These are phyloP conservation scores for Ascochyta viciae-villosae DNA, from an alignment of 2,329 filamentous ascomycete genomes.

Conservation along the genomic window DNA sequence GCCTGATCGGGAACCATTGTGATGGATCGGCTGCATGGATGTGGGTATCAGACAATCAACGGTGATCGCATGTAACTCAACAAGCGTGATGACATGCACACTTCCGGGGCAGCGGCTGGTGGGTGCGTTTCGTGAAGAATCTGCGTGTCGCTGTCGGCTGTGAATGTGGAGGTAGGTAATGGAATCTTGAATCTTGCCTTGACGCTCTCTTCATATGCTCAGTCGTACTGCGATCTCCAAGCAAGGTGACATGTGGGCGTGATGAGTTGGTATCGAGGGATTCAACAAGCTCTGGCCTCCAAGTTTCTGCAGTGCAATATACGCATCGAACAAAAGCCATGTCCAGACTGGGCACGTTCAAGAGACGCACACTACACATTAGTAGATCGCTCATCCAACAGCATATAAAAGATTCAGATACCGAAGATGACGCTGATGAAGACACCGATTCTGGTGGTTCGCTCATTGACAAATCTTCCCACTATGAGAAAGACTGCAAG, in stretches of 20 bases:
- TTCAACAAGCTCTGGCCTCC: neutral
- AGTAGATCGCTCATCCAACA: constrained; percentile 2
- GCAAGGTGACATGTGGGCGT: neutral
- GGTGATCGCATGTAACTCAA: neutral
- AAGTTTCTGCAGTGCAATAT: neutral
- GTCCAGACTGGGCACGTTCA: neutral
- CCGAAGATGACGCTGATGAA: neutral
- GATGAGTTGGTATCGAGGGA: neutral
- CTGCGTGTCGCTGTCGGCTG: neutral
- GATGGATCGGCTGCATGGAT: constrained; percentile 13
- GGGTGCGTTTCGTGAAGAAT: neutral
- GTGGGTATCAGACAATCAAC: constrained; percentile 10
- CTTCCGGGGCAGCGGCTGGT: neutral
- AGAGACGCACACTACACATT: neutral
- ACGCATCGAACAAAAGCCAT: neutral
- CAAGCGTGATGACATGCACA: neutral
- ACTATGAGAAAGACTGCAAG: neutral
- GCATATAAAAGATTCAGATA: neutral
- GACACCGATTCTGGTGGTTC: neutral
- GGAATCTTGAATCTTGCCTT: neutral
- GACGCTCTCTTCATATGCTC: neutral
- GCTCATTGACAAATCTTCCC: constrained; percentile 14
- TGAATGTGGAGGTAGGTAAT: neutral
- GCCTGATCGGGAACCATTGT: constrained; percentile 8
- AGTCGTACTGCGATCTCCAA: neutral